phyloP scores from a whole-genome alignment of 768 basidiomycete genomes.

The Hypholoma sublateritium region DNA sequence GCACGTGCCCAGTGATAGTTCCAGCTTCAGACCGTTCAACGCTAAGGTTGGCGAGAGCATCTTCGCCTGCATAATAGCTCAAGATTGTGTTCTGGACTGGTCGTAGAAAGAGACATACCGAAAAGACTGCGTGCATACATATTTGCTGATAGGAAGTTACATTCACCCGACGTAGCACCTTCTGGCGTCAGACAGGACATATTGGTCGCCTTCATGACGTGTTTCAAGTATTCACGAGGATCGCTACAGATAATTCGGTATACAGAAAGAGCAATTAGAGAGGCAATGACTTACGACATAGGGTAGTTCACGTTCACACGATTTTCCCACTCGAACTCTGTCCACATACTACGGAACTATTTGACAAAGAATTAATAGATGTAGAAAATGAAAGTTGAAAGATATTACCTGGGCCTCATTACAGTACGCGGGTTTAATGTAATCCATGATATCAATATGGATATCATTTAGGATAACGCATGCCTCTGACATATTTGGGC shows the following conservation, averaged over 20 bases:
- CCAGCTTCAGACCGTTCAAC: constrained; percentile 86
- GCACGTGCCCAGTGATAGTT: constrained; percentile 86
- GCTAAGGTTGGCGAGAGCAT: constrained; percentile 92
- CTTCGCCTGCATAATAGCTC: constrained; percentile 65
- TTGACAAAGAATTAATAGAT: neutral
- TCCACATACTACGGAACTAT: constrained; percentile 98
- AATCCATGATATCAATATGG: constrained; percentile 98
- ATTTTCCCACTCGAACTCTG: constrained; percentile 99
- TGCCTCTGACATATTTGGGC: constrained; percentile 80
- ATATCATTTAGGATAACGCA: constrained; percentile 96
- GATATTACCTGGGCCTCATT: constrained; percentile 83
- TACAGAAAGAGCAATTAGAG: neutral
- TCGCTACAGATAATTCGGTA: constrained; percentile 44
- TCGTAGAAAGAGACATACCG: constrained; percentile 48
- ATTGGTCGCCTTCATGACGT: constrained; percentile 96
- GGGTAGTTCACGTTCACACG: constrained; percentile 89
- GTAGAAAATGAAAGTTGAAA: neutral
- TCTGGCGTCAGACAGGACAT: constrained; percentile 97
- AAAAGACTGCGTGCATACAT: constrained; percentile 95
- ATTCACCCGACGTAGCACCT: constrained; percentile 92
- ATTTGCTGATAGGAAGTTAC: constrained; percentile 95
- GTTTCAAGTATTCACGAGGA: constrained; percentile 85
- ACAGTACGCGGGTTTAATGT: constrained; percentile 95
- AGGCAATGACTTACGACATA: constrained; percentile 60
- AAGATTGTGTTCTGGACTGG: neutral